These are phyloP conservation scores for Monosporascus sp. DNA, from an alignment of 2,329 filamentous ascomycete species.

Conservation along the genomic window DNA sequence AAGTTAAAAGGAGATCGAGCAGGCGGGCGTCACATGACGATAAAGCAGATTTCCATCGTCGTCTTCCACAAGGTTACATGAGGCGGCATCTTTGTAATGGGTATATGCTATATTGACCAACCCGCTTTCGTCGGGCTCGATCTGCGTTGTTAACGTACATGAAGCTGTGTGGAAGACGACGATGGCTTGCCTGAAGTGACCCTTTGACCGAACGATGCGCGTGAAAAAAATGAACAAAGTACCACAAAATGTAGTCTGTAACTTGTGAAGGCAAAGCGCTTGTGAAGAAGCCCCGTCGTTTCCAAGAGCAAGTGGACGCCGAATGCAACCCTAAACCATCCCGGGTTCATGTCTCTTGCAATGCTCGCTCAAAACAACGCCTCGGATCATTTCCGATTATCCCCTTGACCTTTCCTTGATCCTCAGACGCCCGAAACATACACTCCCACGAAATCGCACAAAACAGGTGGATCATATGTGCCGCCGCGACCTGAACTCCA, in stretches of 20 bases:
- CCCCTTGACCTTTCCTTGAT: slow-evolving; percentile 21
- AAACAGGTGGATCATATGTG: slow-evolving; percentile 22
- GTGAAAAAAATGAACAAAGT: slow-evolving; percentile 10
- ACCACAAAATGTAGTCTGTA: slow-evolving; percentile 21
- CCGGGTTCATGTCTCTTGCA: slow-evolving; percentile 31
- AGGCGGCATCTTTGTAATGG: slow-evolving; percentile 32
- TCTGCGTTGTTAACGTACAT: slow-evolving; percentile 61
- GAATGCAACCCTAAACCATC: slow-evolving; percentile 28
- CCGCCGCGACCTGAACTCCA: slow-evolving; percentile 13
- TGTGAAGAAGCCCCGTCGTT: slow-evolving; percentile 27
- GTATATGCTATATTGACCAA: slow-evolving; percentile 47
- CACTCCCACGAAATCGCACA: slow-evolving; percentile 24
- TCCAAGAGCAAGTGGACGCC: slow-evolving; percentile 30
- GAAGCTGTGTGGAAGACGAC: slow-evolving; percentile 60
- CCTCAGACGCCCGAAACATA: slow-evolving; percentile 15
- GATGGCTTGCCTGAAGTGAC: slow-evolving; percentile 61
- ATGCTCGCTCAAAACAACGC: slow-evolving; percentile 44
- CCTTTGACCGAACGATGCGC: slow-evolving; percentile 31
- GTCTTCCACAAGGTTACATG: slow-evolving; percentile 48
- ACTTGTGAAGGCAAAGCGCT: slow-evolving; percentile 26
- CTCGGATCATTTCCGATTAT: slow-evolving; percentile 27
- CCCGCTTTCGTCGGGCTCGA: slow-evolving; percentile 33
- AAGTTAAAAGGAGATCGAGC: slow-evolving; percentile 23
- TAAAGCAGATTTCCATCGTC: slow-evolving; percentile 48
- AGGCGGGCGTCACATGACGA: slow-evolving; percentile 44